Base-by-base conservation (phyloP, 1,139 yeast species). In the Pichia sp. region DNA sequence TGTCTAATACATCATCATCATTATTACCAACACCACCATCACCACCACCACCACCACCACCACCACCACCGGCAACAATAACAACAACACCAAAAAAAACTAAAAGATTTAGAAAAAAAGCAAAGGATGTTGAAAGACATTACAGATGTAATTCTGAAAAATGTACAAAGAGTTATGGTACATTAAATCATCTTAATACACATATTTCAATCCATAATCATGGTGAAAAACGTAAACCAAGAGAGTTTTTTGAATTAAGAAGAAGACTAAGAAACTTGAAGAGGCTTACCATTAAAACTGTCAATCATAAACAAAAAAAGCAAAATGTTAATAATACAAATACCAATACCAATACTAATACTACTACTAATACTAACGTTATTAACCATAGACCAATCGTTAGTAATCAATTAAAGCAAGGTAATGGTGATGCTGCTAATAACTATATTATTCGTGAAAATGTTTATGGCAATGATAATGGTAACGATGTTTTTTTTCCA, bases 141-240 rank as follows among this genome's bases (percentile, higher is more conserved):
- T 86, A 84, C 67, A 72, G 70, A 47, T 86, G 95, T 65, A 76
- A 77, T 48, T 81, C 62, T 60, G 75, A 77, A 13, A 80, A 78
- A 2, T 86, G 95, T 62, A 70, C 76, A 44, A 86, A 86, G 67
- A 81, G 85, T 48, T 86, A 86, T 64, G 95, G 95, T 2, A 83
- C 89, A 27, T 70, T 86, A 48, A 86, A 86, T 66, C 95, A 86
- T 66, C 70, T 86, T 48, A 86, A 86, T 65, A 86, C 91, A 16
- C 95, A 86, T 65, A 83, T 86, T 25, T 76, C 79, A 5, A 77
- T 86, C 63, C 87, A 86, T 59, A 79, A 77, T 47, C 95, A 86
- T 64, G 95, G 95, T 9, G 76, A 75, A 50, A 77, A 87, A 58
- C 77, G 88, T 55, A 72, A 77, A 36, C 87, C 88, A 44, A 81